These are phyloP conservation scores for Globisporangium irregulare DNA, from an alignment of 352 stramenopile genomes.

Conservation along the genomic window DNA sequence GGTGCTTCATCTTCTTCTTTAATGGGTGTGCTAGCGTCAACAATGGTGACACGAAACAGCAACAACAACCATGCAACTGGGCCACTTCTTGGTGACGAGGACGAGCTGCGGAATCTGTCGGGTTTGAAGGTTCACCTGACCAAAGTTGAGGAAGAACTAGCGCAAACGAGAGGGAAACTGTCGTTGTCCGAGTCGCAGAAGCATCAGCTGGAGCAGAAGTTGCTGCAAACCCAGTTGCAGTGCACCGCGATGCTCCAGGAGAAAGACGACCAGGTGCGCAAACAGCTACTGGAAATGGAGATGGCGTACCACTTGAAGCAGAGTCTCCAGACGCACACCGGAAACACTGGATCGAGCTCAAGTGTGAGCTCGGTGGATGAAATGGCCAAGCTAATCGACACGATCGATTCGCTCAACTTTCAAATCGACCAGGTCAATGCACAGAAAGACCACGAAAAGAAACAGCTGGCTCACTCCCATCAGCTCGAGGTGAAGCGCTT, in stretches of 20 bases:
- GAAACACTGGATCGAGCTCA: not conserved
- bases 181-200: constrained; percentile 24
- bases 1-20: not conserved
- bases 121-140: not conserved
- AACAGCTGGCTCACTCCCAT: constrained; percentile 35
- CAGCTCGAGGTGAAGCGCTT: constrained; percentile 58
- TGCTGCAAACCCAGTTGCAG: constrained; percentile 37
- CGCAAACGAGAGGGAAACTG: constrained; percentile 25
- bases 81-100: not conserved
- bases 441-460: constrained; percentile 35
- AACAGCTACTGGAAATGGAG: constrained; percentile 51
- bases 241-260: constrained; percentile 38
- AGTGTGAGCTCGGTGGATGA: constrained; percentile 28
- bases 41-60: not conserved
- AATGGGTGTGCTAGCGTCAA: not conserved
- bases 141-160: constrained; percentile 30
- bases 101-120: constrained; percentile 3
- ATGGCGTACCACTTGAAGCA: constrained; percentile 33
- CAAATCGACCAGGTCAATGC: constrained; percentile 52
- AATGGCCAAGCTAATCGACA: constrained; percentile 61
- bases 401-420: constrained; percentile 57
- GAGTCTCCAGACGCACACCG: constrained; percentile 14
- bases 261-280: constrained; percentile 57
- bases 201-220: constrained; percentile 44
- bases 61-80: constrained; percentile 14